Conservation (phyloP, 257 asterid genomes). For the Penstemon barbatus region DNA sequence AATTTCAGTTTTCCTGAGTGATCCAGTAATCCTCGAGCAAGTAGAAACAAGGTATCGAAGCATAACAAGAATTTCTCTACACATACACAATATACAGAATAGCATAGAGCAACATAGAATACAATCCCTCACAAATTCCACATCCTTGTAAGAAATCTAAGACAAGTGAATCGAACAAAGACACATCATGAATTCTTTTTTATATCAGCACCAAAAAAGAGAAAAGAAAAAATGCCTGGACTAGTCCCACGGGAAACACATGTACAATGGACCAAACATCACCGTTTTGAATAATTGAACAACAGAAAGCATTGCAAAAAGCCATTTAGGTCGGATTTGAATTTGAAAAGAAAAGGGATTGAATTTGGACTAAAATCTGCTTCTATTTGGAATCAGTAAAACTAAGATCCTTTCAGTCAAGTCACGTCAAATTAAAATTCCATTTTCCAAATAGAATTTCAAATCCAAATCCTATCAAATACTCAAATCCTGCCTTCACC, state of each 20-base stretch:
- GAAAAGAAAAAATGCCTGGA: constrained; percentile 12
- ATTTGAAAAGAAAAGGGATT: constrained; percentile 13
- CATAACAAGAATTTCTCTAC: background rate
- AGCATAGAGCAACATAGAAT: constrained; percentile 22
- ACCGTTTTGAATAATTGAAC: constrained; percentile 20
- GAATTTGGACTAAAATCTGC: constrained; percentile 7
- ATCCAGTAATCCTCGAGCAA: constrained; percentile 26
- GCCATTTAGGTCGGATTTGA: constrained; percentile 8
- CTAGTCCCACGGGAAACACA: constrained; percentile 19
- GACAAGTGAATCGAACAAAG: constrained; percentile 15
- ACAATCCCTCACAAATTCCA: constrained; percentile 23
- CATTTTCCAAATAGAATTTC: constrained; percentile 13
- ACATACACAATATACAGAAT: constrained; percentile 24
- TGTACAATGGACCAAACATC: constrained; percentile 3
- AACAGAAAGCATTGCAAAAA: background rate
- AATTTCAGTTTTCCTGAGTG: background rate
- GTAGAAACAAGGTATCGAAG: constrained; percentile 26
- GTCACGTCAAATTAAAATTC: constrained; percentile 11
- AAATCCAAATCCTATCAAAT: constrained; percentile 30
- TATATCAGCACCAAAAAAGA: constrained; percentile 15
- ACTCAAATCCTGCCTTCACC: constrained; percentile 25
- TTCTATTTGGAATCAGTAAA: constrained; percentile 1
- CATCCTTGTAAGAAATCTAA: constrained; percentile 22
- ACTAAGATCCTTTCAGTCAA: constrained; percentile 25
- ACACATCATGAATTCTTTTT: constrained; percentile 23